Evolutionary conservation across 2,329 filamentous ascomycete species (phyloP).

Genomic region (Exophiala sideris): DNA sequence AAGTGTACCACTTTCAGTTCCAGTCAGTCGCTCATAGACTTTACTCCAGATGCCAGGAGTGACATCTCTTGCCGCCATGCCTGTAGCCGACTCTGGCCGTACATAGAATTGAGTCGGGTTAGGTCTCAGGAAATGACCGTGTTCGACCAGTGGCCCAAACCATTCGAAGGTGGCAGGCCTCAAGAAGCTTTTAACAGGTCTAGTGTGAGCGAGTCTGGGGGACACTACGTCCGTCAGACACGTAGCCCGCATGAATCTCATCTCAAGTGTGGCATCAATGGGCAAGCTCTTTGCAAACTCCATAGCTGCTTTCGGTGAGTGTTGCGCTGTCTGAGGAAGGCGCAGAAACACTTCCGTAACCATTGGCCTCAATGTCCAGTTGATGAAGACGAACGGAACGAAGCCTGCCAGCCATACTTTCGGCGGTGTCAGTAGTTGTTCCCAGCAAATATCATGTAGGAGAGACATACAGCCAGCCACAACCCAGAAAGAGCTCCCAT

Average conservation of each 20-base stretch:
- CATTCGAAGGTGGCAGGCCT: slow-evolving; percentile 41
- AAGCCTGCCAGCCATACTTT: slow-evolving; percentile 45
- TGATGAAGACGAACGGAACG: slow-evolving; percentile 63
- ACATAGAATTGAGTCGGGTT: slow-evolving; percentile 41
- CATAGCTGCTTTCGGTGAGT: slow-evolving; percentile 50
- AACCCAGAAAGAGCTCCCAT: slow-evolving; percentile 35
- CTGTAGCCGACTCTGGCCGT: slow-evolving; percentile 32
- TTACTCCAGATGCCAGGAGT: slow-evolving; percentile 43
- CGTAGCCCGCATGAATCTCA: slow-evolving; percentile 46
- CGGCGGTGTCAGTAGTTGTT: slow-evolving; percentile 5
- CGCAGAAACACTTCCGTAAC: slow-evolving; percentile 69
- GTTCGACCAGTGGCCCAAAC: slow-evolving; percentile 35
- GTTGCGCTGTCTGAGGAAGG: slow-evolving; percentile 63
- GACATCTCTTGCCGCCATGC: slow-evolving; percentile 36
- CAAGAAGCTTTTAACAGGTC: slow-evolving; percentile 33
- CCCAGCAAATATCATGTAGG: background rate
- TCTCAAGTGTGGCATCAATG: slow-evolving; percentile 40
- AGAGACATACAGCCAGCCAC: slow-evolving; percentile 18
- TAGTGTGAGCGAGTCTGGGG: slow-evolving; percentile 43
- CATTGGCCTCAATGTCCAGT: slow-evolving; percentile 65
- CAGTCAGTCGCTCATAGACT: slow-evolving; percentile 40
- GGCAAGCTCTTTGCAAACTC: slow-evolving; percentile 45
- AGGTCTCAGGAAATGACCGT: slow-evolving; percentile 38
- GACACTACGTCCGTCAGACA: slow-evolving; percentile 41
- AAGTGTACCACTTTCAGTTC: slow-evolving; percentile 11